These are phyloP conservation scores for Leccinum disarticulatum DNA, from an alignment of 768 basidiomycete genomes.

Conservation along the genomic window DNA sequence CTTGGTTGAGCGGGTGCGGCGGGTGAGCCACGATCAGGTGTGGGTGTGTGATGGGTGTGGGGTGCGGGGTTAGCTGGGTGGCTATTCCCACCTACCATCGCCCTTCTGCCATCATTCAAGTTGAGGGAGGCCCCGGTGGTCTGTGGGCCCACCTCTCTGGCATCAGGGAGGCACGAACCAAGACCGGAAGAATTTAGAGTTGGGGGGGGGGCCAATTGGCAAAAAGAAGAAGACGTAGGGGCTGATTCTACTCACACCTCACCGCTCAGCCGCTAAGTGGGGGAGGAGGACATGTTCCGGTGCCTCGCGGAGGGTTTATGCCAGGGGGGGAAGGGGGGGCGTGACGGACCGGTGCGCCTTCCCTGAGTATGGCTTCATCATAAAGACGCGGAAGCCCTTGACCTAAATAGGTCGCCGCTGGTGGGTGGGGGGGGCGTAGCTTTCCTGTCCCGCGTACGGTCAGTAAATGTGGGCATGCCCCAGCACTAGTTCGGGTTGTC, in stretches of 20 bases:
- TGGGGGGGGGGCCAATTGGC: background rate
- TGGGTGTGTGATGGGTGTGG: too few species aligned
- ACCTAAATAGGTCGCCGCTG: conserved; percentile 7
- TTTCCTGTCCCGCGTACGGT: conserved; percentile 10
- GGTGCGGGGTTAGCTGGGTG: too few species aligned
- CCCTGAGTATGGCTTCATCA: background rate
- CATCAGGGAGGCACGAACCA: background rate
- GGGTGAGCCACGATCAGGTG: too few species aligned
- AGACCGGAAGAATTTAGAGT: background rate
- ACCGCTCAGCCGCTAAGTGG: conserved; percentile 2
- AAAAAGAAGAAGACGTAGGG: background rate
- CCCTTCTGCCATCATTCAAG: background rate
- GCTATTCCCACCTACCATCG: background rate
- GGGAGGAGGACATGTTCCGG: conserved; percentile 7
- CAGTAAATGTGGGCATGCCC: conserved; percentile 5
- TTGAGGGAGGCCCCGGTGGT: background rate
- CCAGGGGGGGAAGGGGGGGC: background rate
- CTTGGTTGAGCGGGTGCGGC: too few species aligned
- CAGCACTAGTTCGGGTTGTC: too few species aligned
- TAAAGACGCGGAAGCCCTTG: background rate
- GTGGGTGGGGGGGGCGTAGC: background rate
- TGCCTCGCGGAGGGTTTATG: conserved; percentile 7
- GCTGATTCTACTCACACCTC: conserved; percentile 1
- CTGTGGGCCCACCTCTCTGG: background rate
- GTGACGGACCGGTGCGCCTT: background rate